Evolutionary conservation across 2,329 filamentous ascomycete genomes (phyloP), one percentile per base, ranked within the genome.

Genomic region (Arthrobotrys sphaeroides): DNA sequence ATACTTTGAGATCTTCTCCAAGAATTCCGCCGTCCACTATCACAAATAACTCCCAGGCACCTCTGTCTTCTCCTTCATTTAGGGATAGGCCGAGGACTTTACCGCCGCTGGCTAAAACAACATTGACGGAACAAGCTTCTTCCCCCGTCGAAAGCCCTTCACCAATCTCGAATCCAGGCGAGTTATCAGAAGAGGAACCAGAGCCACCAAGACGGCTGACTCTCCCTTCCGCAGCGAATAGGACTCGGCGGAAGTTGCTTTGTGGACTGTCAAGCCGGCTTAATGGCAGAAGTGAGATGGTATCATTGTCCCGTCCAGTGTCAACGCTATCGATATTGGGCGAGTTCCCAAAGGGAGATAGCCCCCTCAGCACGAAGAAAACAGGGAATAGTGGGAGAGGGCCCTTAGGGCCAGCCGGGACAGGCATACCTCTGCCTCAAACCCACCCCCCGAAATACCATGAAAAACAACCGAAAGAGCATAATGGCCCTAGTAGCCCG

Each of bases 141-240:
- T 53, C 45, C 18, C 66, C 45, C 9, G 31, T 9, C 4, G 13
- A 43, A n/a, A 42, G 20, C 5, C 53, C 22, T 42, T 28, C 53
- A 3, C 40, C 13, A 2, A 45, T 40, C 20, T 40, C 12, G 22
- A 72, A 28, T 28, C 59, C 47, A 26, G 49, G 65, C 9, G 10
- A 10, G 13, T 2, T 3, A 16, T 9, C 45, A 2, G 5, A 38
- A 24, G 22, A 65, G 18, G 31, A 69, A 22, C 2, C 12, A 9
- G n/a, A 40, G 9, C 53, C 26, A 43, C 26, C 42, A 1, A 55
- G 42, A 51, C 38, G 53, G 42, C 16, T 75, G 57, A 65, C 72
- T 31, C 59, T 75, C 1, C 31, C 64, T 65, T 75, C 72, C 18
- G 72, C 72, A 10, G 33, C 45, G n/a, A 69, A 57, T 75, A 69